Percentiles rank a stretch among this genome's conserved stretches.
Evolutionary conservation across 106 monocot genomes (phyloP).

Genomic region (Posidonia australis): DNA sequence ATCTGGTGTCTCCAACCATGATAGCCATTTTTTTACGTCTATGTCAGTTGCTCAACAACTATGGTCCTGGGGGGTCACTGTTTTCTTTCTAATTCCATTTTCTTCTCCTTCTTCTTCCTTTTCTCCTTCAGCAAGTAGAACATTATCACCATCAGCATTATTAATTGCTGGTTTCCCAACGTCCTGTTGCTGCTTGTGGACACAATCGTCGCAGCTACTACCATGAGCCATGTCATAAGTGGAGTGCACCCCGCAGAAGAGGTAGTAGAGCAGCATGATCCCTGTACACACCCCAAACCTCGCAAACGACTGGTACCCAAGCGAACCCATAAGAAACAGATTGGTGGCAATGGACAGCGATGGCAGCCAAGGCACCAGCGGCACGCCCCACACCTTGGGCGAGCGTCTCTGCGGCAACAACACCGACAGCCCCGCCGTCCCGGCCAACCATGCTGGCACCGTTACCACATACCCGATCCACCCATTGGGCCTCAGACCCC

Average conservation of each 20-base stretch:
- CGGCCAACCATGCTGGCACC: constrained; percentile 1
- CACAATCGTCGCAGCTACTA: no score
- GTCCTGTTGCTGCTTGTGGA: no score
- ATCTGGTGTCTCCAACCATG: no score
- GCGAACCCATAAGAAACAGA: constrained; percentile 13
- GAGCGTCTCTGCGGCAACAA: background rate
- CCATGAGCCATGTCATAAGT: constrained; percentile 13
- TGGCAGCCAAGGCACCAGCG: constrained; percentile 22
- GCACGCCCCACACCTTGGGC: constrained; percentile 20
- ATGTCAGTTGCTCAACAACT: no score
- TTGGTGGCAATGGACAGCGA: no score
- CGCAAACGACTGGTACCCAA: constrained; percentile 11
- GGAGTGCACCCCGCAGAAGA: constrained; percentile 13
- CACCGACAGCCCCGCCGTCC: background rate
- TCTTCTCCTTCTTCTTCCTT: no score
- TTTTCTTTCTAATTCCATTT: no score
- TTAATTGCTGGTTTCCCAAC: no score
- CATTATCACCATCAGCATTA: no score
- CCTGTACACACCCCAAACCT: constrained; percentile 17
- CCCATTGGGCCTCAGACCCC: constrained; percentile 3
- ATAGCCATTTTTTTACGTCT: no score
- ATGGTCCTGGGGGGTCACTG: no score
- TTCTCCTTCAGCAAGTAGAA: no score
- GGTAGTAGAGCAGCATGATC: constrained; percentile 15
- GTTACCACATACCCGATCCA: constrained; percentile 9